Evolutionary conservation across 148 eudicot species (phyloP).

Genomic region (Polygonum aviculare): DNA sequence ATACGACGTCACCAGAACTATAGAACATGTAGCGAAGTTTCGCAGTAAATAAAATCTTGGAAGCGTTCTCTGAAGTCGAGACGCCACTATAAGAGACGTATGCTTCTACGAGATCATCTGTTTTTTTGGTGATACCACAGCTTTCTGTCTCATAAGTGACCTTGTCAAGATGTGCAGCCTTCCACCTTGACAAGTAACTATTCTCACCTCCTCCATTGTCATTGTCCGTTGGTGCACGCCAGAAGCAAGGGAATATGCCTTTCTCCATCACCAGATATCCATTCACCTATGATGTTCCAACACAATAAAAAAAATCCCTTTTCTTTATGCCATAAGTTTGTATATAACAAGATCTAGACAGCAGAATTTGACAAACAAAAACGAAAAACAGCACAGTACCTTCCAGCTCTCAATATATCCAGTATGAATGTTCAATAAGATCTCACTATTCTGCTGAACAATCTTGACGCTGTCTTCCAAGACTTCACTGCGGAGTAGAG

Average conservation of each 20-base stretch:
- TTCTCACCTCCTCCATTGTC: conserved; percentile 73
- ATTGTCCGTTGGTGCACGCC: conserved; percentile 97
- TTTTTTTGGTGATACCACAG: conserved; percentile 33
- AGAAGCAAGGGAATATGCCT: conserved; percentile 81
- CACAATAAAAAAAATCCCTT: background rate
- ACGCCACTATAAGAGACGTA: conserved; percentile 33
- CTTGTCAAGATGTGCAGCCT: conserved; percentile 57
- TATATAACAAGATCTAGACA: background rate
- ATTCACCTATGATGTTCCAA: conserved; percentile 36
- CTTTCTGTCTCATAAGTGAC: conserved; percentile 36
- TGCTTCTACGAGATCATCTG: conserved; percentile 48
- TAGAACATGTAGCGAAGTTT: conserved; percentile 44
- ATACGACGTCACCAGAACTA: conserved; percentile 78
- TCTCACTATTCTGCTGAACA: conserved; percentile 46
- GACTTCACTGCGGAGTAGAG: conserved; percentile 31
- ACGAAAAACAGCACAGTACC: conserved; percentile 27
- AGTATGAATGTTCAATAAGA: conserved; percentile 42
- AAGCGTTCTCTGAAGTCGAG: conserved; percentile 26
- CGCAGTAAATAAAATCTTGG: conserved; percentile 34
- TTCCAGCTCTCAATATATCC: conserved; percentile 84
- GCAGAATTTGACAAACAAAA: background rate
- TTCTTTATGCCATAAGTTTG: background rate
- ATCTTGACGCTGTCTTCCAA: conserved; percentile 45
- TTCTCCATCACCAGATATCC: conserved; percentile 56
- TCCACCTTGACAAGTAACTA: conserved; percentile 78